Conservation (phyloP, 2,329 filamentous ascomycete genomes). For the Colletotrichum kahawae region DNA sequence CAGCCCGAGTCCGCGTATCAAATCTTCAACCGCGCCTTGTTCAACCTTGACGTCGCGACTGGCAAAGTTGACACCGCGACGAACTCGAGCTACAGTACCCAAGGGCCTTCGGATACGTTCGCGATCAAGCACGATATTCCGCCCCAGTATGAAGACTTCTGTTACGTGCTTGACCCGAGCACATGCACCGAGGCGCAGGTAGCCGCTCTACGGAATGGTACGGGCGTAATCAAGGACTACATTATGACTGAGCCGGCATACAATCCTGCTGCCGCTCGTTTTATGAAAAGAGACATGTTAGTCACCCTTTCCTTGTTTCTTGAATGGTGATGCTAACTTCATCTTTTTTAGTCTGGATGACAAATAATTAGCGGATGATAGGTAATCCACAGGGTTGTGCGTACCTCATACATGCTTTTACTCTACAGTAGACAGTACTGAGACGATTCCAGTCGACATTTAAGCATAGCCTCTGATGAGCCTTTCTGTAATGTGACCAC, state of each 20-base stretch:
- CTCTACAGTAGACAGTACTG: neutral
- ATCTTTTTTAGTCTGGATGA: no score
- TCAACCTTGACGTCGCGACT: constrained; percentile 25
- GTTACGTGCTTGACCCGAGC: constrained; percentile 26
- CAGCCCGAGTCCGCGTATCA: constrained; percentile 51
- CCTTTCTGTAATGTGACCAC: no score
- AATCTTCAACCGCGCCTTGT: constrained; percentile 52
- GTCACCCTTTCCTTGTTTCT: neutral
- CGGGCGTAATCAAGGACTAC: constrained; percentile 52
- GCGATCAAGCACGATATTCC: constrained; percentile 24
- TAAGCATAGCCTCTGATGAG: neutral
- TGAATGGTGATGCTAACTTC: neutral
- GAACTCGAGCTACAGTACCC: constrained; percentile 22
- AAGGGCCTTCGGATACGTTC: constrained; percentile 23
- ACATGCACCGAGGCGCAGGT: constrained; percentile 52
- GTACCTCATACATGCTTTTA: neutral
- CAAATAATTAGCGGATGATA: neutral
- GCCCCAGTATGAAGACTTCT: constrained; percentile 27
- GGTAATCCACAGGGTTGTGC: neutral
- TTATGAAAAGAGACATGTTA: neutral
- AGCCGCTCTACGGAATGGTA: constrained; percentile 51
- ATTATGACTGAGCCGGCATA: constrained; percentile 9
- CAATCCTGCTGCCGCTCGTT: neutral
- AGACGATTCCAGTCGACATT: neutral
- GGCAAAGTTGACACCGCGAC: constrained; percentile 24